Evolutionary conservation across 495 filamentous ascomycete species (phyloP), one percentile per base, ranked within the genome.

Genomic region (Cladorrhinum samala): DNA sequence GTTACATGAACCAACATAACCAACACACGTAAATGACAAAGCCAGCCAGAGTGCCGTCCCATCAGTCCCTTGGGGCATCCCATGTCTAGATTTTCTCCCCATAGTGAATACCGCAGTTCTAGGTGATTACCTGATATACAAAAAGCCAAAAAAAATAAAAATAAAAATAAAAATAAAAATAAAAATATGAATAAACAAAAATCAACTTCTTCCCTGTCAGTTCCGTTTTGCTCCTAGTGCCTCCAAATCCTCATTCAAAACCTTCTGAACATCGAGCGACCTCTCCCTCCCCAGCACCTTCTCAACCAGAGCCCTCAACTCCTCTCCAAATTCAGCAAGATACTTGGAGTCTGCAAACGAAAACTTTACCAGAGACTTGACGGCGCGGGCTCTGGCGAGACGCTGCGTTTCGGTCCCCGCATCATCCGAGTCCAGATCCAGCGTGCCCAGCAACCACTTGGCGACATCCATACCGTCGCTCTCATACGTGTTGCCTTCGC

Each of bases 241-340:
- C 17, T 7, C 46, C 47, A 62, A 43, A 9, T 36, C 56, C 39
- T 64, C 60, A 41, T 38, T 65, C 65, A 65, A 68, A 14, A 66
- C 60, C 53, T 53, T 68, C 55, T 71, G 71, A 16, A 77, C 73
- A 19, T 76, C 74, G 38, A 67, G 48, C 7, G 71, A 74, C 47
- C 74, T 64, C 56, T 77, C 73, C 36, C 57, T 61, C 13, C 46
- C 54, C 43, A 63, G 42, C 47, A 69, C 69, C 40, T 53, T 63
- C 46, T 59, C 59, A 41, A 67, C 52, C 43, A 61, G 16, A 19
- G 17, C 30, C 55, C 53, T 61, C 16, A 54, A 23, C 54, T 23
- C 53, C n/a, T 39, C 36, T 48, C 13, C 33, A 6, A 46, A 50
- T n/a, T 27, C 40, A 1, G 33, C 53, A 0, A 23, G 45, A 40